These are phyloP conservation scores for Arthrobotrys conoides DNA, from an alignment of 2,329 filamentous ascomycete species.

Conservation along the genomic window DNA sequence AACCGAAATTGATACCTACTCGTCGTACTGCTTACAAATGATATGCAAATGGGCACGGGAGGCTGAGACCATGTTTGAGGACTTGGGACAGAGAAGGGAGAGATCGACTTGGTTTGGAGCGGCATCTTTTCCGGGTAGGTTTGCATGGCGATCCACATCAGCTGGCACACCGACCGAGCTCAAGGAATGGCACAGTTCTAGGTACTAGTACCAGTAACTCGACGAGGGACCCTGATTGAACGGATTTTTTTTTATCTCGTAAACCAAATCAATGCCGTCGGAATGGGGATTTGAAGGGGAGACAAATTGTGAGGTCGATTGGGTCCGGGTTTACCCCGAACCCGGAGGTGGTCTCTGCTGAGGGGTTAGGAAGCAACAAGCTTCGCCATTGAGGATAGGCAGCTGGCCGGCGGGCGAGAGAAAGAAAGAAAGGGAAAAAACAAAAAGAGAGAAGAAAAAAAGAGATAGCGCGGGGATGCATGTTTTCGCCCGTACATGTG, in stretches of 20 bases:
- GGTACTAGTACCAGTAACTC: background rate
- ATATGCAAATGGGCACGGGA: background rate
- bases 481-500: conserved; percentile 1
- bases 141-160: conserved; percentile 57
- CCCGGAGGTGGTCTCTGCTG: background rate
- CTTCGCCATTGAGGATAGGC: background rate
- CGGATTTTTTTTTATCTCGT: background rate
- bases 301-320: conserved; percentile 10
- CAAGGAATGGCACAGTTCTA: background rate
- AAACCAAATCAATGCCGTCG: conserved; percentile 24
- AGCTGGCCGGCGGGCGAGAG: background rate
- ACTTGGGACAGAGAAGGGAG: background rate
- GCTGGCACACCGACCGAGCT: conserved; percentile 32
- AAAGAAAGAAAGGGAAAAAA: too few relatives aligned
- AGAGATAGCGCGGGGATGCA: background rate
- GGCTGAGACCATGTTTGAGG: conserved; percentile 9
- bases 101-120: conserved; percentile 25
- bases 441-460: background rate
- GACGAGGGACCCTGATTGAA: conserved; percentile 18
- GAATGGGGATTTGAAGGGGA: background rate
- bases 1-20: background rate
- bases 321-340: conserved; percentile 19
- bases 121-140: conserved; percentile 59
- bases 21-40: too few relatives aligned
- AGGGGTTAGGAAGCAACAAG: background rate